Conservation (phyloP, 192 early-diverging fungal species). For the Coemansia sp. region DNA sequence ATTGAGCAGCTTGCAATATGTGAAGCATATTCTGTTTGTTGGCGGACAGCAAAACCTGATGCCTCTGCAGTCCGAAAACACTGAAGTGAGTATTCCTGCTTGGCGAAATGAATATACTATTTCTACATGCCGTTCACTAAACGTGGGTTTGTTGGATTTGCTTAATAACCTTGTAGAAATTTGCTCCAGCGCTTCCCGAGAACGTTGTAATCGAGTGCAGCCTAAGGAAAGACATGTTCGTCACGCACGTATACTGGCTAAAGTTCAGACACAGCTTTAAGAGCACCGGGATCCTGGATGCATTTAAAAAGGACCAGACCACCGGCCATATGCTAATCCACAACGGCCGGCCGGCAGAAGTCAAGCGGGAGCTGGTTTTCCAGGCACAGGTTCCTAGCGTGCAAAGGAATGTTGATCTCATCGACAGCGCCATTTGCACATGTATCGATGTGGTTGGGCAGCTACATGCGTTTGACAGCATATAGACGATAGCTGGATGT, state of each 20-base stretch:
- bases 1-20: constrained; percentile 20
- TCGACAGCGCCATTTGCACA: constrained; percentile 25
- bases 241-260: constrained; percentile 34
- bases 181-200: constrained; percentile 45
- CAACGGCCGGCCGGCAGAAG: constrained; percentile 39
- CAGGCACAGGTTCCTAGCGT: constrained; percentile 18
- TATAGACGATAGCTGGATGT: background rate
- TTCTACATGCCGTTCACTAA: background rate
- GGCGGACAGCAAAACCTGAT: constrained; percentile 24
- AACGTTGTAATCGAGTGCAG: constrained; percentile 44
- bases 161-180: constrained; percentile 23
- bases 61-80: constrained; percentile 29
- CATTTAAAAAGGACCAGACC: constrained; percentile 37
- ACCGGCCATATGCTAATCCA: constrained; percentile 41
- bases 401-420: constrained; percentile 5
- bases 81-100: constrained; percentile 17
- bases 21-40: constrained; percentile 12
- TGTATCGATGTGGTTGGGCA: constrained; percentile 43
- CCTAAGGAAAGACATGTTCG: constrained; percentile 16
- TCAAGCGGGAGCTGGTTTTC: constrained; percentile 34
- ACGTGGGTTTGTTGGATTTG: background rate
- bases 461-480: constrained; percentile 36
- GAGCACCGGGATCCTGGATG: constrained; percentile 37
- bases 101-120: background rate
- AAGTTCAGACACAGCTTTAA: constrained; percentile 32